A percentile compares a stretch with the other conserved stretches of the same genome.
phyloP scores from a whole-genome alignment of 2,329 filamentous ascomycete species.

The Diaporthe sp. region DNA sequence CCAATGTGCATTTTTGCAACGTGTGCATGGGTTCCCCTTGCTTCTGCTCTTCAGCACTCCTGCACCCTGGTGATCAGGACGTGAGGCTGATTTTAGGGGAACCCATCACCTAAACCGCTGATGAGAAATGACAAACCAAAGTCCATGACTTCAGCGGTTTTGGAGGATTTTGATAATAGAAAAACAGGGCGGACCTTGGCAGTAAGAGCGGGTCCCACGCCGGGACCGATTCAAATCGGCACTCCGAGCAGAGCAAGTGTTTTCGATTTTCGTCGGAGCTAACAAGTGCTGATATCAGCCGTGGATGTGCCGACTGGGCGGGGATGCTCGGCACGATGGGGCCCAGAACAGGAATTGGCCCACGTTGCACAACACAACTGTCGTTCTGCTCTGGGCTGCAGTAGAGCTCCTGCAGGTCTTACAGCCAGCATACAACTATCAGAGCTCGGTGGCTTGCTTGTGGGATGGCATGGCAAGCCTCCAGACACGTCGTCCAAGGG shows the following conservation, averaged over 20 bases:
- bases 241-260: conserved; percentile 29
- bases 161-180: neutral
- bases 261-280: conserved; percentile 28
- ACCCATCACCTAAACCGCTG: neutral
- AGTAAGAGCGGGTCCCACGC: neutral
- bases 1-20: neutral
- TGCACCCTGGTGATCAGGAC: conserved; percentile 5
- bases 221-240: conserved; percentile 32
- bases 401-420: conserved; percentile 25
- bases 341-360: conserved; percentile 5
- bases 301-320: conserved; percentile 19
- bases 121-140: neutral
- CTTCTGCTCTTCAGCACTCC: neutral
- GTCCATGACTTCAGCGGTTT: neutral
- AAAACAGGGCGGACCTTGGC: conserved; percentile 28
- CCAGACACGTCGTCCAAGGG: conserved; percentile 4
- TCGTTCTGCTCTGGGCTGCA: conserved; percentile 30
- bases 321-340: neutral
- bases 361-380: conserved; percentile 11
- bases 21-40: conserved; percentile 1
- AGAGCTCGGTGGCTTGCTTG: conserved; percentile 9
- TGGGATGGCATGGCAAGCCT: conserved; percentile 11
- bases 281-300: conserved; percentile 39
- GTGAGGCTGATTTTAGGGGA: conserved; percentile 19
- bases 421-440: conserved; percentile 12